These are phyloP conservation scores for Cadophora luteo-olivacea DNA, from an alignment of 2,329 filamentous ascomycete genomes.

Conservation along the genomic window DNA sequence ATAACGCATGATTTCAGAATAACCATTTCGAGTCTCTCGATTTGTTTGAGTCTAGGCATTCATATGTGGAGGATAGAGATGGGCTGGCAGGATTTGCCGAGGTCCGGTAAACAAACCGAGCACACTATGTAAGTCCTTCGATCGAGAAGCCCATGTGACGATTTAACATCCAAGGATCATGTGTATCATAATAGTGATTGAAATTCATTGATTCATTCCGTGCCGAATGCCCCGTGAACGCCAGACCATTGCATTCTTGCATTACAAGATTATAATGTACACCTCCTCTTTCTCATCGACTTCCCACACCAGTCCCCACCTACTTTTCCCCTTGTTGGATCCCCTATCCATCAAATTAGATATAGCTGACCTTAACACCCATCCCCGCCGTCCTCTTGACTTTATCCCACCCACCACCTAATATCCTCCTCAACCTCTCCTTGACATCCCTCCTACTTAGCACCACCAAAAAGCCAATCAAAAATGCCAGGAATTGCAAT, in stretches of 20 bases:
- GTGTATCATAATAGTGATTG: no score
- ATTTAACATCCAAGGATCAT: neutral
- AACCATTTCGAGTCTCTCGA: no score
- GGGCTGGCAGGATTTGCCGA: neutral
- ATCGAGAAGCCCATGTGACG: no score
- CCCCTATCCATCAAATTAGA: no score
- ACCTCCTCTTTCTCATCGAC: conserved; percentile 1
- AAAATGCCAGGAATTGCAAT: conserved; percentile 74
- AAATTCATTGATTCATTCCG: neutral
- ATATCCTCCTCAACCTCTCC: conserved; percentile 72
- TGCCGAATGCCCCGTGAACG: neutral
- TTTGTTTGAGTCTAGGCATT: no score
- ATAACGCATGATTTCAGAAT: neutral
- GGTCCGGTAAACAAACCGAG: neutral
- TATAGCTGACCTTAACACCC: conserved; percentile 97
- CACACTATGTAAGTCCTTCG: no score
- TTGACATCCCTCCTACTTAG: conserved; percentile 78
- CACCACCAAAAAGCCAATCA: conserved; percentile 78
- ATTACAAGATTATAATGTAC: conserved; percentile 23
- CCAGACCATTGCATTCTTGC: conserved; percentile 5
- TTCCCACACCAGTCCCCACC: neutral
- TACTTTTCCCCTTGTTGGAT: no score
- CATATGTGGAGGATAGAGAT: no score
- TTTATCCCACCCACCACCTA: conserved; percentile 71
- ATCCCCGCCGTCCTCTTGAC: conserved; percentile 72